Evolutionary conservation across 2,329 filamentous ascomycete species (phyloP).

Genomic region (Talaromyces piceae): DNA sequence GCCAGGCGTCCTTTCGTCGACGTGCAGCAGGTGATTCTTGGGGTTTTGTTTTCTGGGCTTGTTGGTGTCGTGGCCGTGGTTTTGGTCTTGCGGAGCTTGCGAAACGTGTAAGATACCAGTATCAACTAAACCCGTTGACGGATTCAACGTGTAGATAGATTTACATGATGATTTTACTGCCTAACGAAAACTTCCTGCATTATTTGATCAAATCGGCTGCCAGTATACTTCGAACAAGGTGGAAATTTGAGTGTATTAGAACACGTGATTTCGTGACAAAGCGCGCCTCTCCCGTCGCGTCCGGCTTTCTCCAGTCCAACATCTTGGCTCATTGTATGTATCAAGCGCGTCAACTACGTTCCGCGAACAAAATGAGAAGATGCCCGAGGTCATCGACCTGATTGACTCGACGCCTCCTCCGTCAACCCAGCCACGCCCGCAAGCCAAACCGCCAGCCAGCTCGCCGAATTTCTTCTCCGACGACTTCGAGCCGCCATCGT

Average conservation of each 20-base stretch:
- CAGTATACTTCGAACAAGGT: too few relatives aligned
- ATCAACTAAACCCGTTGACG: not conserved
- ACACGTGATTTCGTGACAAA: not conserved
- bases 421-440: slow-evolving; percentile 10
- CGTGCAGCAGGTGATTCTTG: slow-evolving; percentile 24
- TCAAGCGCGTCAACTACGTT: too few relatives aligned
- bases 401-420: slow-evolving; percentile 26
- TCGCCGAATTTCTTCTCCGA: slow-evolving; percentile 11
- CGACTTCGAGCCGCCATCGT: slow-evolving; percentile 10
- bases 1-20: slow-evolving; percentile 27
- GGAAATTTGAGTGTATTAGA: too few relatives aligned
- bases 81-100: slow-evolving; percentile 14
- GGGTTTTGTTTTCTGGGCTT: slow-evolving; percentile 24
- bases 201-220: too few relatives aligned
- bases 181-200: too few relatives aligned
- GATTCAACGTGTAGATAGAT: not conserved
- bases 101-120: not conserved
- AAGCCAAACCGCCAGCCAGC: slow-evolving; percentile 9
- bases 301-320: not conserved
- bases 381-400: slow-evolving; percentile 35
- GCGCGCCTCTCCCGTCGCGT: not conserved
- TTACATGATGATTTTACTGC: too few relatives aligned
- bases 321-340: not conserved
- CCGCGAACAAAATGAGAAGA: slow-evolving; percentile 14
- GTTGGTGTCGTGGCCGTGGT: slow-evolving; percentile 23